Percentiles rank a stretch among this genome's conserved stretches.
Evolutionary conservation across 495 filamentous ascomycete species (phyloP).

Genomic region (Penicillium canescens): DNA sequence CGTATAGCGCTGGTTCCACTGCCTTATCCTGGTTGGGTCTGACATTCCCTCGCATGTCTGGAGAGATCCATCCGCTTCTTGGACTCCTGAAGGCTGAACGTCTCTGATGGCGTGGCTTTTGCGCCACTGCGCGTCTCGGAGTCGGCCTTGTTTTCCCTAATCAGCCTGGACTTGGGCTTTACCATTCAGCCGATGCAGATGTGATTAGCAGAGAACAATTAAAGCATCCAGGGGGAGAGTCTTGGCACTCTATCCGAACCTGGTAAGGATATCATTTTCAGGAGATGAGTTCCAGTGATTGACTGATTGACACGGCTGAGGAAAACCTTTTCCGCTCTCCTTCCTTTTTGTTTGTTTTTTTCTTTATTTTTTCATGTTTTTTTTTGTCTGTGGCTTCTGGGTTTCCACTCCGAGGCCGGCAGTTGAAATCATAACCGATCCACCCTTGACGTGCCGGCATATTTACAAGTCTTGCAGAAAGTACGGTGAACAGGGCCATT

Average conservation of each 20-base stretch:
- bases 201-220: conserved; percentile 1
- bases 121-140: neutral
- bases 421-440: neutral
- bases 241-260: conserved; percentile 10
- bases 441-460: neutral
- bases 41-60: conserved; percentile 2
- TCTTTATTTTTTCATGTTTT: no score
- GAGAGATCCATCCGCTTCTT: no score
- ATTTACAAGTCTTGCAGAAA: no score
- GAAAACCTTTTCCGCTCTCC: no score
- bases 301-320: no score
- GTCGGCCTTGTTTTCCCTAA: conserved; percentile 10
- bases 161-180: neutral
- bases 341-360: no score
- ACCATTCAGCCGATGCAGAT: neutral
- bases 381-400: no score
- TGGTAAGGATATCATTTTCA: neutral
- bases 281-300: neutral
- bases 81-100: no score
- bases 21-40: neutral
- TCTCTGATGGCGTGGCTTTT: no score
- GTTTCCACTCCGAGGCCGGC: no score
- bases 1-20: neutral
- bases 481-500: no score
- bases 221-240: neutral